Evolutionary conservation across 768 basidiomycete genomes (phyloP).

Genomic region (Coprinellus aureogranulatus): DNA sequence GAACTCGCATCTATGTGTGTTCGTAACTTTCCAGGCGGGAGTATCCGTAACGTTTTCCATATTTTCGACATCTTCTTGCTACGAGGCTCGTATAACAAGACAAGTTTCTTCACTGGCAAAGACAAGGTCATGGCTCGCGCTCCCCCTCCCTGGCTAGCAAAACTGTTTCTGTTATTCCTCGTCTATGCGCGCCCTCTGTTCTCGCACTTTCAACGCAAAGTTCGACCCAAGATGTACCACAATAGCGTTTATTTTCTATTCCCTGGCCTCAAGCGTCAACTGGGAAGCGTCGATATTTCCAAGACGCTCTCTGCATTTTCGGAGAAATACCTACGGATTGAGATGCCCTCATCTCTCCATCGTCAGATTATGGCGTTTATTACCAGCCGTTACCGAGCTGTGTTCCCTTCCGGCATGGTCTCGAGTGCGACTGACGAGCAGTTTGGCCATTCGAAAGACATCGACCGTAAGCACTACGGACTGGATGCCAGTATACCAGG

Average conservation of each 20-base stretch:
- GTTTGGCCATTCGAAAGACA: constrained; percentile 8
- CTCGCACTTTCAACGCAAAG: neutral
- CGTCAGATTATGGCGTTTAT: constrained; percentile 11
- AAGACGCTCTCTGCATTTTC: neutral
- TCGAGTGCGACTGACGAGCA: constrained; percentile 5
- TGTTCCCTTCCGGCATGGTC: neutral
- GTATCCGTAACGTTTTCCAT: constrained; percentile 14
- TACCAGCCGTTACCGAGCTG: neutral
- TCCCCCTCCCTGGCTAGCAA: neutral
- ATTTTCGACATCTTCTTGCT: constrained; percentile 1
- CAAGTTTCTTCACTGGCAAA: neutral
- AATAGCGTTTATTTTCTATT: neutral
- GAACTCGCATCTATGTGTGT: constrained; percentile 16
- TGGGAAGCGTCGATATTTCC: neutral
- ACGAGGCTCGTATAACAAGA: constrained; percentile 9
- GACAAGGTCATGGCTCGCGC: constrained; percentile 4
- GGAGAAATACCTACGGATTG: neutral
- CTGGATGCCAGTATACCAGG: constrained; percentile 7
- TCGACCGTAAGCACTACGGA: constrained; percentile 15
- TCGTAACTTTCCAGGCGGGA: constrained; percentile 15
- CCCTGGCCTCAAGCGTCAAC: neutral
- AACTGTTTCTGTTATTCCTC: neutral
- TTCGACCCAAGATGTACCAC: constrained; percentile 1
- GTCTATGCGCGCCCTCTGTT: neutral
- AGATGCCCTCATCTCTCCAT: neutral